Percentiles rank a stretch among this genome's conserved stretches.
Conservation (phyloP, 352 stramenopile species). For the Phytopythium montanum region DNA sequence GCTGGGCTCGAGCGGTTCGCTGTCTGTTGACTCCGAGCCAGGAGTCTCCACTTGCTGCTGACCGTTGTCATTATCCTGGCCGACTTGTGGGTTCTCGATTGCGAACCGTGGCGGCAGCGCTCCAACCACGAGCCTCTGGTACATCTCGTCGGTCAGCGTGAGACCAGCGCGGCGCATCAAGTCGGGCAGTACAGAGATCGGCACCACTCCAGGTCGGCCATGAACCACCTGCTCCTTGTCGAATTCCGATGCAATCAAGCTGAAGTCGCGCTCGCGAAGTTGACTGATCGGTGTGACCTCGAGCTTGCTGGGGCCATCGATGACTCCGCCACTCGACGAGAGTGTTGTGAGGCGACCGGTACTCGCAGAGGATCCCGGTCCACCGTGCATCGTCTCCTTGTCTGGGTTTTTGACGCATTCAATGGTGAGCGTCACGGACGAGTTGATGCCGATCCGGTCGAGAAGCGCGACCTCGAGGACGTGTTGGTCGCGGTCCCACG, state of each 20-base stretch:
- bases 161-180: conserved; percentile 32
- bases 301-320: conserved; percentile 54
- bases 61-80: neutral
- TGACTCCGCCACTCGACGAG: conserved; percentile 37
- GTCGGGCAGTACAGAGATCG: conserved; percentile 26
- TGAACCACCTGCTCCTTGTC: conserved; percentile 4
- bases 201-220: conserved; percentile 4
- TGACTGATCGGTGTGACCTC: conserved; percentile 66
- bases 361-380: conserved; percentile 1
- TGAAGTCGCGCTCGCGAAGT: conserved; percentile 54
- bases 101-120: neutral
- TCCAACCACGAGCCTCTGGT: conserved; percentile 27
- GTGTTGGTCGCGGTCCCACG: conserved; percentile 47
- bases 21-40: conserved; percentile 1
- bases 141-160: conserved; percentile 31
- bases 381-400: conserved; percentile 31
- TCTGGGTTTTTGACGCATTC: conserved; percentile 44
- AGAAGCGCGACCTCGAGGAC: conserved; percentile 47
- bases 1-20: neutral
- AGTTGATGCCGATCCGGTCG: conserved; percentile 24
- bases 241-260: conserved; percentile 16
- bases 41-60: neutral
- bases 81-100: conserved; percentile 13
- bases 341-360: conserved; percentile 49
- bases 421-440: conserved; percentile 38